These are phyloP conservation scores for Pinus taeda DNA, from an alignment of 75 land plant species.

Conservation along the genomic window DNA sequence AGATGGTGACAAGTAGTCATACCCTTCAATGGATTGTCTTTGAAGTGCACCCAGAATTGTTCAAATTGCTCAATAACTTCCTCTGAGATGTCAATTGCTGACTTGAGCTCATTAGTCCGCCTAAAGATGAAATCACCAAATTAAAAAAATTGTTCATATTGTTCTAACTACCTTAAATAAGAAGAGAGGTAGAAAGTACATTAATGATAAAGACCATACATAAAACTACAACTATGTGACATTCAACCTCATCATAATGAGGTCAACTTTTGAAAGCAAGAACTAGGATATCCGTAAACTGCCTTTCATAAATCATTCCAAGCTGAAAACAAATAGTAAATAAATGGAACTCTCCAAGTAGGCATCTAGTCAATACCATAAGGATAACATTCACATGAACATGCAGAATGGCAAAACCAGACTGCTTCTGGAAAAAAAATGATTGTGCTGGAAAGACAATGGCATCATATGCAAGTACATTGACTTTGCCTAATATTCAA, in stretches of 20 bases:
- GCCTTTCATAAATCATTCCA: not conserved
- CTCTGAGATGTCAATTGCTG: conserved; percentile 74
- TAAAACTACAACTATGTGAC: not conserved
- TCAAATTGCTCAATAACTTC: conserved; percentile 66
- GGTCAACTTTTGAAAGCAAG: not conserved
- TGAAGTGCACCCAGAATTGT: conserved; percentile 74
- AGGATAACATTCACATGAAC: not conserved
- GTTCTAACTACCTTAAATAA: not conserved
- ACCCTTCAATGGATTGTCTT: conserved; percentile 40
- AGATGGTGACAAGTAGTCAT: not conserved
- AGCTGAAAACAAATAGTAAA: not conserved
- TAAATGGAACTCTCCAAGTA: not conserved
- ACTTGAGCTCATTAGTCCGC: conserved; percentile 88
- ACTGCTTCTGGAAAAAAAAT: too few species aligned
- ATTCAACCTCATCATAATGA: not conserved
- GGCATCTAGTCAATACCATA: not conserved
- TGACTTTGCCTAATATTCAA: too few species aligned
- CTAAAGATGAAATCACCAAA: conserved; percentile 19
- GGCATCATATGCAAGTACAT: too few species aligned
- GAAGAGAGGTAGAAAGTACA: not conserved
- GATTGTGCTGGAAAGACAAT: too few species aligned
- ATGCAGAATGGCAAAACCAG: not conserved
- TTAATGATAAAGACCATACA: not conserved
- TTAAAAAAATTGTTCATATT: not conserved
- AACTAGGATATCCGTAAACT: not conserved